A percentile compares a stretch with the other conserved stretches of the same genome.
Conservation (phyloP, 257 asterid genomes). For the Hygrophila difformis region DNA sequence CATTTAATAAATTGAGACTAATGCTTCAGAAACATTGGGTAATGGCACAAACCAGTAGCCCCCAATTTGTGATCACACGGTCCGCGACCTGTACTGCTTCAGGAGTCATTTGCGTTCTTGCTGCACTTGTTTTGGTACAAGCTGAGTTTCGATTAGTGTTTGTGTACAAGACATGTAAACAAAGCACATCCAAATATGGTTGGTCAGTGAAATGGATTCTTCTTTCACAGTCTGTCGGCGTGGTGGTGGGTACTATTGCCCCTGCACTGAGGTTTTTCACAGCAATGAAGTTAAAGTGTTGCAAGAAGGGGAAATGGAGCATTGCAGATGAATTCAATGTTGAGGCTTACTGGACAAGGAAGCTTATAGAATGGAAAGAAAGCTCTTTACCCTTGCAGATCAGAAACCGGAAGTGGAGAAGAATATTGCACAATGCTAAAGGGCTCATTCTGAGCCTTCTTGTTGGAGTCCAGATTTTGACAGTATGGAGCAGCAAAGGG, state of each 20-base stretch:
- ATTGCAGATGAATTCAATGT: slow-evolving; percentile 9
- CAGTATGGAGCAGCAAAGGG: slow-evolving; percentile 25
- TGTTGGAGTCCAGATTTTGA: slow-evolving; percentile 24
- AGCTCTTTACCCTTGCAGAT: slow-evolving; percentile 21
- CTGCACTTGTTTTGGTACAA: neutral
- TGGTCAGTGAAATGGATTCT: slow-evolving; percentile 25
- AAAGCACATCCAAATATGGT: neutral
- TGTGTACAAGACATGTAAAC: neutral
- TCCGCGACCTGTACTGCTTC: slow-evolving; percentile 7
- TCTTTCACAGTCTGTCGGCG: slow-evolving; percentile 18
- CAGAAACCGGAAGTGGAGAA: slow-evolving; percentile 26
- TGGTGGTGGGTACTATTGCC: slow-evolving; percentile 27
- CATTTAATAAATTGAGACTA: neutral
- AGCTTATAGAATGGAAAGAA: slow-evolving; percentile 37
- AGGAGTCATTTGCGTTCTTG: slow-evolving; percentile 5
- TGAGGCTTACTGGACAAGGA: slow-evolving; percentile 33
- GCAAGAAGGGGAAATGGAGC: slow-evolving; percentile 2
- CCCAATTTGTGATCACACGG: slow-evolving; percentile 22
- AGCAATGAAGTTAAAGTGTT: slow-evolving; percentile 14
- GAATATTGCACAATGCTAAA: slow-evolving; percentile 20
- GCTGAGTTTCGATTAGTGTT: neutral
- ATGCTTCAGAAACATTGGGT: slow-evolving; percentile 12
- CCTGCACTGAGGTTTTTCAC: slow-evolving; percentile 24
- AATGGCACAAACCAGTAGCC: slow-evolving; percentile 21
- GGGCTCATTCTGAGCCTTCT: slow-evolving; percentile 20